Evolutionary conservation across 371 early-diverging fungal genomes (phyloP).

Genomic region (Phascolomyces articulosus): DNA sequence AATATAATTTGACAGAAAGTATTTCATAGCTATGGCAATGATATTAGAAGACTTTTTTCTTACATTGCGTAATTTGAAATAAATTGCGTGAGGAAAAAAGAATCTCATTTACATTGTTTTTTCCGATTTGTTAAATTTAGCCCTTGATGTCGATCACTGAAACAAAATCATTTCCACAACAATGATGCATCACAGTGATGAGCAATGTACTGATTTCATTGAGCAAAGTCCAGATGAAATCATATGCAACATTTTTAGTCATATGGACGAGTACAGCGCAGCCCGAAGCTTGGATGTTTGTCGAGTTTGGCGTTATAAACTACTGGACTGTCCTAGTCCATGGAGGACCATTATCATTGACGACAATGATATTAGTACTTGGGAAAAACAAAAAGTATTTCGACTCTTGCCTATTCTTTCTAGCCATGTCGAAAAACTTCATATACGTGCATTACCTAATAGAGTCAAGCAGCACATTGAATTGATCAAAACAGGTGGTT

Average conservation of each 20-base stretch:
- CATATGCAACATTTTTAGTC: not conserved
- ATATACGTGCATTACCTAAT: not conserved
- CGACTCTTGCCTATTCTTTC: not conserved
- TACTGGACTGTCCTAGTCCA: not conserved
- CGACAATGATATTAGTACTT: not conserved
- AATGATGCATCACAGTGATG: no score
- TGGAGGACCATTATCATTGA: not conserved
- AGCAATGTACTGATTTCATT: not conserved
- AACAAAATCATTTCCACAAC: no score
- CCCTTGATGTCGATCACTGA: no score
- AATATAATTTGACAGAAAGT: no score
- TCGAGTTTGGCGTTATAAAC: not conserved
- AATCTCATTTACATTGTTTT: no score
- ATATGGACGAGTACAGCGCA: not conserved
- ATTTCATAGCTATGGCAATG: no score
- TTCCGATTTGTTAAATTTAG: no score
- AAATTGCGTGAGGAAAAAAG: no score
- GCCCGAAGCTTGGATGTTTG: not conserved
- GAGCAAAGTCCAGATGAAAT: not conserved
- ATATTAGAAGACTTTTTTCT: no score
- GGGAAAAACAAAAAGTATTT: not conserved
- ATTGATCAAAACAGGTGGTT: not conserved
- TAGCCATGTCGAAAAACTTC: not conserved
- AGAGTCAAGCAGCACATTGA: not conserved
- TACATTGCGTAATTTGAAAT: no score